phyloP scores from a whole-genome alignment of 441 rosid species.

The Adansonia gregorii region DNA sequence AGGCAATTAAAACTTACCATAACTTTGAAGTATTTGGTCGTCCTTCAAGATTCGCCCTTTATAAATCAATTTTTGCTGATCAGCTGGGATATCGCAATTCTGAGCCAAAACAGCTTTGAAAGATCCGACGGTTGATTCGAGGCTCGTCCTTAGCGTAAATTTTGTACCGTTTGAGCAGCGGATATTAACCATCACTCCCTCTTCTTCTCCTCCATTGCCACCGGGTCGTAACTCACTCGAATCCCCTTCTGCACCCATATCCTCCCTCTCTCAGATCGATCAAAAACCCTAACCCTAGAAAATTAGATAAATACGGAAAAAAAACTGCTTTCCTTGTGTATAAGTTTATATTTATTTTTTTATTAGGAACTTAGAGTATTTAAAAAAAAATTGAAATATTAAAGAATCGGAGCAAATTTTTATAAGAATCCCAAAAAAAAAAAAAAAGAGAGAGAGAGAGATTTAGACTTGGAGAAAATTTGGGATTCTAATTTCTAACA shows the following conservation, averaged over 20 bases:
- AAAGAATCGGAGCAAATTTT: not conserved
- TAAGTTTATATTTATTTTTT: not conserved
- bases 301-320: not conserved
- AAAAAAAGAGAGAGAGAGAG: too few species aligned
- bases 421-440: not conserved
- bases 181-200: slow-evolving; percentile 49
- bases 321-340: not conserved
- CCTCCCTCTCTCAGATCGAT: slow-evolving; percentile 23
- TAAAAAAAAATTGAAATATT: not conserved
- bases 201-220: slow-evolving; percentile 33
- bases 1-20: slow-evolving; percentile 41
- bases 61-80: slow-evolving; percentile 75
- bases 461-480: not conserved
- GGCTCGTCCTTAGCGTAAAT: slow-evolving; percentile 48
- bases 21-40: slow-evolving; percentile 61
- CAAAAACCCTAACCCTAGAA: slow-evolving; percentile 30
- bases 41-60: slow-evolving; percentile 82
- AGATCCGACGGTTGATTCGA: slow-evolving; percentile 55
- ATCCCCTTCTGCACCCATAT: slow-evolving; percentile 62
- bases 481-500: slow-evolving; percentile 16
- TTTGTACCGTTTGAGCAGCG: slow-evolving; percentile 69
- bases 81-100: slow-evolving; percentile 65
- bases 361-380: not conserved
- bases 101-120: slow-evolving; percentile 64
- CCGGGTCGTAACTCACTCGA: slow-evolving; percentile 46